Percentiles rank a stretch among this genome's conserved stretches.
phyloP scores from a whole-genome alignment of 2,329 filamentous ascomycete species.

The Paraconiothyrium sp. region DNA sequence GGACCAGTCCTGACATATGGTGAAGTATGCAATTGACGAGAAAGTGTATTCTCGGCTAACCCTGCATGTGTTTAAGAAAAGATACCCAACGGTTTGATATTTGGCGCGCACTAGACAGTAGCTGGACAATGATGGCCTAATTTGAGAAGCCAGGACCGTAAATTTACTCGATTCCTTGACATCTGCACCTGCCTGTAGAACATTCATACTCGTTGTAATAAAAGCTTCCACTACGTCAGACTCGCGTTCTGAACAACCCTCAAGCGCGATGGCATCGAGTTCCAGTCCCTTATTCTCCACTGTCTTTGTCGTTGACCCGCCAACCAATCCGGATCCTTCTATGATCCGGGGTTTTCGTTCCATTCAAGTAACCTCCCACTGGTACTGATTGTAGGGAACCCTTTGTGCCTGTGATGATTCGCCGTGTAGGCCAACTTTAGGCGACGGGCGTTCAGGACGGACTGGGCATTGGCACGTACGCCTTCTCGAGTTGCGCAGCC shows the following conservation, averaged over 20 bases:
- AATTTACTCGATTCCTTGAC: too few relatives aligned
- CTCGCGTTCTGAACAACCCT: neutral
- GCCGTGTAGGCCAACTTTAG: neutral
- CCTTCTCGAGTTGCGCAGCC: neutral
- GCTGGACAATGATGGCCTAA: too few relatives aligned
- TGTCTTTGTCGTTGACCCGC: slow-evolving; percentile 1
- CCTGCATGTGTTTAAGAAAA: too few relatives aligned
- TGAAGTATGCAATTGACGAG: too few relatives aligned
- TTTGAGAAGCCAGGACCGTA: too few relatives aligned
- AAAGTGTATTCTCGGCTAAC: too few relatives aligned
- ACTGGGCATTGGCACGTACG: neutral
- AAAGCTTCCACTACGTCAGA: neutral
- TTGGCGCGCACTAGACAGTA: too few relatives aligned
- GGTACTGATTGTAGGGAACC: neutral
- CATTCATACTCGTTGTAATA: neutral
- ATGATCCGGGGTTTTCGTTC: neutral
- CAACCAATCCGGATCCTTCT: neutral
- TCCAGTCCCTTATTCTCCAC: neutral
- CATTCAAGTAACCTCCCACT: slow-evolving; percentile 1
- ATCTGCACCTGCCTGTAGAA: too few relatives aligned
- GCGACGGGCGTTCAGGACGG: neutral
- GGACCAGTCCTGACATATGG: too few relatives aligned
- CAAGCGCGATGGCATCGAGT: neutral
- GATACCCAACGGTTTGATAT: too few relatives aligned
- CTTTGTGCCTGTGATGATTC: neutral